Base-by-base conservation (phyloP, 2,329 filamentous ascomycete species). In the Penicillium concentricum region DNA sequence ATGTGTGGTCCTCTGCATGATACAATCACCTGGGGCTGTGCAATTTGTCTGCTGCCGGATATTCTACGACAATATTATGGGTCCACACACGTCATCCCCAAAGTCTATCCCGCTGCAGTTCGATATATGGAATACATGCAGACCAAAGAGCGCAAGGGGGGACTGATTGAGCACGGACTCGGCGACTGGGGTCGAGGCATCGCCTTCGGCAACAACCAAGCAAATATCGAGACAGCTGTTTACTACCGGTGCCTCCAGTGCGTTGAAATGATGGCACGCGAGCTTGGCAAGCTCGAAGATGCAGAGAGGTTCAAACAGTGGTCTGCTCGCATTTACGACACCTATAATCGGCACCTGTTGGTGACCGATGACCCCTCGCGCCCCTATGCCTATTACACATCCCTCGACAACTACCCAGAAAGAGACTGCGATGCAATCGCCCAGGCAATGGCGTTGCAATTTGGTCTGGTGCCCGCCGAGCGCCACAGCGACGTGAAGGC, bases 1-100 rank as follows among this genome's bases (percentile, higher is more conserved):
- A 80, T 80, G 78, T 79, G 78, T 54, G 78, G 78, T 0, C 78
- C 78, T 1, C 67, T 80, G 4, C 76, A 80, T 53, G 77, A 80
- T 51, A 80, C 77, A 0, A 67, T 67, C 15, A 67, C 62, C 20
- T 67, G 65, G 65, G 65, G 65, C 5, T 66, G 64, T 32, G 65
- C 65, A 7, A 24, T 67, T 7, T 65, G 62, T 39, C 58, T 67
- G 13, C 47, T 67, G 3, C 65, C 65, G 1, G 64, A 67, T 32
- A 58, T 66, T 5, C 45, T 66, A 2, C 56, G 57, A 0, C 58
- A 54, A 24, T 67, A 65, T 41, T 67, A 67, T 16, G 61, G 62
- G 0, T 65, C 62, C 0, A 66, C 65, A 1, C 62, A 66, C 32
- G 62, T 65, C 2, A 60, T 65, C 18, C 30, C 49, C 2, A 61